Conservation (phyloP, 2,329 filamentous ascomycete species). For the Cercospora zeae-maydis region DNA sequence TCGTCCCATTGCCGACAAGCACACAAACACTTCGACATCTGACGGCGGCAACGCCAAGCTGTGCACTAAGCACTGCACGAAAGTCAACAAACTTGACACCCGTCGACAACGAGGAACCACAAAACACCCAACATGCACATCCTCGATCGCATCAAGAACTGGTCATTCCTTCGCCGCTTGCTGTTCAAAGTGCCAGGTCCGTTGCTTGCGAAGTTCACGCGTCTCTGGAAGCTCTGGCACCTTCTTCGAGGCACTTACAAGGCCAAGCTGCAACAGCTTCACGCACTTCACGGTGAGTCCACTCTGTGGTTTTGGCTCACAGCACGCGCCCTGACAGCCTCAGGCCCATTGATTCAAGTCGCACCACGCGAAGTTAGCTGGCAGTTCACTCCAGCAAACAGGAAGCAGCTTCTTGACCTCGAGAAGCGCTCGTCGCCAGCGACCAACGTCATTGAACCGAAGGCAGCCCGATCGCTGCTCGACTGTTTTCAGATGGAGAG, state of each 20-base stretch:
- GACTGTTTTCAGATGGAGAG: conserved; percentile 17
- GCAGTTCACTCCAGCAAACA: neutral
- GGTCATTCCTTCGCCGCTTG: conserved; percentile 6
- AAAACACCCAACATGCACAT: conserved; percentile 4
- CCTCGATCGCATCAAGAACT: conserved; percentile 5
- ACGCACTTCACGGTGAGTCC: conserved; percentile 17
- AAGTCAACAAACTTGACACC: neutral
- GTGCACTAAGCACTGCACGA: neutral
- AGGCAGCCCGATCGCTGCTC: neutral
- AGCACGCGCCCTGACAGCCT: neutral
- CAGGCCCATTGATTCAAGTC: conserved; percentile 23
- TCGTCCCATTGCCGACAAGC: neutral
- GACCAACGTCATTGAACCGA: neutral
- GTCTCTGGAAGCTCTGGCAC: conserved; percentile 23
- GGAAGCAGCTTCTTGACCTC: neutral
- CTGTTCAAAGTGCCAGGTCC: conserved; percentile 21
- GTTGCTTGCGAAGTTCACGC: conserved; percentile 23
- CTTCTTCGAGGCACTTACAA: conserved; percentile 21
- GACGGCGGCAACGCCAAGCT: neutral
- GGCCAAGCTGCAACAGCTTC: conserved; percentile 16
- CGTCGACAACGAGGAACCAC: neutral
- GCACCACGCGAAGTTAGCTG: conserved; percentile 11
- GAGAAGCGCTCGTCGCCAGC: neutral
- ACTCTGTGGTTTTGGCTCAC: neutral
- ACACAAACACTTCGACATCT: neutral